Evolutionary conservation across 2,329 filamentous ascomycete genomes (phyloP).

Genomic region (Cytospora paraplurivora): DNA sequence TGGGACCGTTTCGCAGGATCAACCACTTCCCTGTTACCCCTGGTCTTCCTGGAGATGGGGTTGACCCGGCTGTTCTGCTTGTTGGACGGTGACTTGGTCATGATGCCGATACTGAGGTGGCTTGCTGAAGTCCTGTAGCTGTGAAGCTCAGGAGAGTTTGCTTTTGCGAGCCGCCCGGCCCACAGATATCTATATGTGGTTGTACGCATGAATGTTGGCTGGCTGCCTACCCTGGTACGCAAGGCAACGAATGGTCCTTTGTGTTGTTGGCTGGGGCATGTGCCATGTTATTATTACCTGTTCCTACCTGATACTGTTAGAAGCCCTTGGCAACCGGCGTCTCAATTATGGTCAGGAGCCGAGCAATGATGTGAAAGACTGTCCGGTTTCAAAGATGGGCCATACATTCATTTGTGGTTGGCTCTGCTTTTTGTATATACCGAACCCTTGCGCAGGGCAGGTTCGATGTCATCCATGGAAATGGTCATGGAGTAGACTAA

Average conservation of each 20-base stretch:
- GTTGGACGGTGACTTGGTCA: constrained; percentile 23
- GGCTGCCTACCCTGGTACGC: constrained; percentile 5
- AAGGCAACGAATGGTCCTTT: constrained; percentile 2
- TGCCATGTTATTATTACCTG: not conserved
- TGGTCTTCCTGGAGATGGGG: constrained; percentile 25
- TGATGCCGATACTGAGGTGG: not conserved
- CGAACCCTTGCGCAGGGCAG: not conserved
- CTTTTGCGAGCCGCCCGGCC: not conserved
- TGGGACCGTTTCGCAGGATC: constrained; percentile 22
- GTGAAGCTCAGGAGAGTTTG: not conserved
- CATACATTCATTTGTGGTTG: not conserved
- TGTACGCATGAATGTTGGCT: not conserved
- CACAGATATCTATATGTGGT: not conserved
- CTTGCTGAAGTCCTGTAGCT: not conserved
- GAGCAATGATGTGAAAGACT: not conserved
- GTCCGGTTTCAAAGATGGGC: not conserved
- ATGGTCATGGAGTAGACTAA: too few relatives aligned
- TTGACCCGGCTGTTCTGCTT: constrained; percentile 25
- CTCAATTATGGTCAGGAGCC: too few relatives aligned
- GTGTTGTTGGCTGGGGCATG: constrained; percentile 12
- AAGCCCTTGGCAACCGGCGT: not conserved
- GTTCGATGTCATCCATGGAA: not conserved
- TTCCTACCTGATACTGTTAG: not conserved
- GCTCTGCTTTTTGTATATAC: not conserved
- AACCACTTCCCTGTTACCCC: constrained; percentile 2